Conservation (phyloP, 176 grass and related monocot genomes). For the Zoysia japonica region DNA sequence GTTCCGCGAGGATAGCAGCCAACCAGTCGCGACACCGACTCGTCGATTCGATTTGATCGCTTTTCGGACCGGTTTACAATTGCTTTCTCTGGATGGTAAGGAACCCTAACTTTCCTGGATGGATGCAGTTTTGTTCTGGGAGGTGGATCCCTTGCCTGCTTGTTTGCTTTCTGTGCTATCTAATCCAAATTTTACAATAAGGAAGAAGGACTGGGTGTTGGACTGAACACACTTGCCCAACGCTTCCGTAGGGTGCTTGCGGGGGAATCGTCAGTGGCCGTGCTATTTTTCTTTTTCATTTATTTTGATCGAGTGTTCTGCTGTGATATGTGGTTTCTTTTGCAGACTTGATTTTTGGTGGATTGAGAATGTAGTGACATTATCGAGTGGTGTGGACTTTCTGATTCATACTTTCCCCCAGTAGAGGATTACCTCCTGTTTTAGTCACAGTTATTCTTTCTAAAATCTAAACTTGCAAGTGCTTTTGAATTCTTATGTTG, state of each 20-base stretch:
- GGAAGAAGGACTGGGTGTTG: background rate
- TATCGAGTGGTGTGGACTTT: background rate
- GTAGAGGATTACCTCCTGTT: background rate
- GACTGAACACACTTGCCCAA: background rate
- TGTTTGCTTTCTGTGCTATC: background rate
- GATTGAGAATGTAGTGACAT: background rate
- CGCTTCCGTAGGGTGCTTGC: background rate
- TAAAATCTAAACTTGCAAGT: background rate
- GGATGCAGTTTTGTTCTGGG: background rate
- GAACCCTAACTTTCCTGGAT: conserved; percentile 3
- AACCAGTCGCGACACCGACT: background rate
- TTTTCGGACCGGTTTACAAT: background rate
- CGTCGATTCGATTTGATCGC: background rate
- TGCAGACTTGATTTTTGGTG: background rate
- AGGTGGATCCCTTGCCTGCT: background rate
- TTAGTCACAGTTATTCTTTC: background rate
- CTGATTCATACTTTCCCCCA: background rate
- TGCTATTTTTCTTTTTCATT: no score
- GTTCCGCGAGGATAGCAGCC: background rate
- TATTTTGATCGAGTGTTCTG: background rate
- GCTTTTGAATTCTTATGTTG: background rate
- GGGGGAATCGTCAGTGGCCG: background rate
- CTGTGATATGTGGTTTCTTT: background rate
- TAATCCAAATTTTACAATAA: background rate
- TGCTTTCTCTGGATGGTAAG: background rate